Conservation (phyloP, 225 moss, liverwort and hornwort genomes). For the Antitrichia curtipendula region DNA sequence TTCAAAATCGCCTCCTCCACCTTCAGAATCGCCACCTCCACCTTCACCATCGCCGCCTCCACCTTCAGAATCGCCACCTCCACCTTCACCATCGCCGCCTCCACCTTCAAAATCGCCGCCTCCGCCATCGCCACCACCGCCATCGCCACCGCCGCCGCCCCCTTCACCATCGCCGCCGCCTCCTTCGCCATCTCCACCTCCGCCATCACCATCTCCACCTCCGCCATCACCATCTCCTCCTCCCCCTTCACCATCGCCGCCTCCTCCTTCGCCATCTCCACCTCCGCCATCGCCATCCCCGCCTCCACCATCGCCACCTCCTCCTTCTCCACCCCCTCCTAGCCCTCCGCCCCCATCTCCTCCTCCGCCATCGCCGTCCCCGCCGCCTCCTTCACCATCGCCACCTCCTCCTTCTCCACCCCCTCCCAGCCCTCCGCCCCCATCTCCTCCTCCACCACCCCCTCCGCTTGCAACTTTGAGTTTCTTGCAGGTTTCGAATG, state of each 20-base stretch:
- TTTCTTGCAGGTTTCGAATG: constrained; percentile 16
- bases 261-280: not conserved
- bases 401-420: not conserved
- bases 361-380: not conserved
- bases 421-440: not conserved
- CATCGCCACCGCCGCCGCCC: not conserved
- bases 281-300: not conserved
- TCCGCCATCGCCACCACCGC: not conserved
- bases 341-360: not conserved
- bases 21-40: not conserved
- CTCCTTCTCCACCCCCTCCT: not conserved
- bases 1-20: not conserved
- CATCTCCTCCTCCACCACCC: constrained; percentile 19
- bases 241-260: not conserved
- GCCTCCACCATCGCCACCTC: not conserved
- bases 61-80: not conserved
- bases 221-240: not conserved
- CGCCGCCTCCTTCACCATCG: not conserved
- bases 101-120: not conserved
- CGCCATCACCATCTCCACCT: not conserved
- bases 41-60: not conserved
- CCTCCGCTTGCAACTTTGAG: constrained; percentile 21
- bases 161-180: constrained; percentile 14
- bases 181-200: not conserved
- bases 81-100: not conserved